Evolutionary conservation across 371 early-diverging fungal genomes (phyloP), one percentile per base, ranked within the genome.

Genomic region (Capillidium rhysosporum): DNA sequence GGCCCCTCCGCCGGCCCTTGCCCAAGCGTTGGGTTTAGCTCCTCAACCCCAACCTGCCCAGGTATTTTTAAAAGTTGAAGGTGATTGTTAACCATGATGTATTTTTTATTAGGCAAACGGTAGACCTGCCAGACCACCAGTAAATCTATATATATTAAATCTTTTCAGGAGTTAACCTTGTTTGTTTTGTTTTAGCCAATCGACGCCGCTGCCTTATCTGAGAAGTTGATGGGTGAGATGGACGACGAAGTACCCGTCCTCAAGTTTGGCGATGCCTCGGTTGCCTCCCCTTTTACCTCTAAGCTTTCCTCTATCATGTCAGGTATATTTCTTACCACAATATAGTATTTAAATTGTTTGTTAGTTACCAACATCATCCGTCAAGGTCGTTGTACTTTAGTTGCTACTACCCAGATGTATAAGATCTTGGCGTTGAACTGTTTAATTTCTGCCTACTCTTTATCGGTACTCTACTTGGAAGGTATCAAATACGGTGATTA

Each of bases 381-480:
- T 40, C 94, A 98, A 69, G 99, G 99, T 26, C 85, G 99, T 55
- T 89, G 92, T 61, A 94, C 99, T 12, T 78, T 98, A 47, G 98
- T 98, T 43, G 98, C 99, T 7, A 97, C 98, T 46, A 84, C 95
- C 54, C 98, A 99, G 64, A 99, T 99, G 99, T 98, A 99, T 83
- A 99, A 99, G 79, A 99, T 99, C 60, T 70, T 99, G 40, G 99
- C 98, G 0, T 71, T 99, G 55, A 98, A 98, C 63, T 96, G 93
- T 64, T 64, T 99, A 60, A 93, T 99, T 62, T 89, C 89, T 16
- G 99, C 99, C 0, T 99, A 95, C 74, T 89, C 88, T 62, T 72
- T 98, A 60, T 86, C 87, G 63, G 95, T 98, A 1, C 70, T 98
- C 66, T 92, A 98, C 68, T 71, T 98, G 56, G 94, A 97, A 60